Percentiles rank a stretch among this genome's conserved stretches.
These are phyloP conservation scores for Scheffersomyces lignosus DNA, from an alignment of 805 yeast genomes.

Conservation along the genomic window DNA sequence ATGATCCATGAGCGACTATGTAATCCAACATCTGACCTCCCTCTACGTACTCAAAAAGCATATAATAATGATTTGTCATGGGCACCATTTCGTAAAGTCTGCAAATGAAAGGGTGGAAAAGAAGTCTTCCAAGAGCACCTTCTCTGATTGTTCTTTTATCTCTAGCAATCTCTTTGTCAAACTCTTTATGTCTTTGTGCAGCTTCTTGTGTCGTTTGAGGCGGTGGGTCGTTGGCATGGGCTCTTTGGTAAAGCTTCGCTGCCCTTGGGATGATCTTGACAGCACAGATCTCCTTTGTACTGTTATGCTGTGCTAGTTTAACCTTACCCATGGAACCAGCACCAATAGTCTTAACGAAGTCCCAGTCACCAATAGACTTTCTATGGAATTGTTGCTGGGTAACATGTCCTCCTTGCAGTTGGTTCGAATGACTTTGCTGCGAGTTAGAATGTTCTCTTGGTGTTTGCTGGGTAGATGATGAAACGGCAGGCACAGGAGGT, in stretches of 20 bases:
- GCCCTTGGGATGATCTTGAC: slow-evolving; percentile 93
- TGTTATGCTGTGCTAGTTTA: slow-evolving; percentile 83
- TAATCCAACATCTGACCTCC: slow-evolving; percentile 98
- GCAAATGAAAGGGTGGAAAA: slow-evolving; percentile 91
- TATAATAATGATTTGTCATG: slow-evolving; percentile 95
- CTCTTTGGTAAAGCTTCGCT: slow-evolving; percentile 69
- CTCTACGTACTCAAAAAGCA: slow-evolving; percentile 93
- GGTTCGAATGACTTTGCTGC: too few species aligned
- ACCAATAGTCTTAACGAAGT: slow-evolving; percentile 89
- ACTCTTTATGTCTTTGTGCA: slow-evolving; percentile 63
- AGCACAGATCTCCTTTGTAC: slow-evolving; percentile 82
- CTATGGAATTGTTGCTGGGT: slow-evolving; percentile 64
- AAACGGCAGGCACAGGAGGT: background rate
- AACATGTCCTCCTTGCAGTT: too few species aligned
- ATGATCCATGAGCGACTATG: slow-evolving; percentile 92
- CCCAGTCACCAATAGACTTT: slow-evolving; percentile 95
- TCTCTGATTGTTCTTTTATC: slow-evolving; percentile 93
- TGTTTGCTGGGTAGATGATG: slow-evolving; percentile 1
- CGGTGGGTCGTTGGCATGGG: slow-evolving; percentile 68
- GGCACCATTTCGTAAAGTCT: slow-evolving; percentile 90
- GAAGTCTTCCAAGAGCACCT: slow-evolving; percentile 86
- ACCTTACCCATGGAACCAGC: slow-evolving; percentile 99
- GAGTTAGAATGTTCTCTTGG: slow-evolving; percentile 4
- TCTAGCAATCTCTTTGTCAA: slow-evolving; percentile 81
- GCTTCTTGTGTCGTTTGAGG: slow-evolving; percentile 59